Evolutionary conservation across 1,139 yeast species (phyloP).

Genomic region (Blastobotrys serpentis): DNA sequence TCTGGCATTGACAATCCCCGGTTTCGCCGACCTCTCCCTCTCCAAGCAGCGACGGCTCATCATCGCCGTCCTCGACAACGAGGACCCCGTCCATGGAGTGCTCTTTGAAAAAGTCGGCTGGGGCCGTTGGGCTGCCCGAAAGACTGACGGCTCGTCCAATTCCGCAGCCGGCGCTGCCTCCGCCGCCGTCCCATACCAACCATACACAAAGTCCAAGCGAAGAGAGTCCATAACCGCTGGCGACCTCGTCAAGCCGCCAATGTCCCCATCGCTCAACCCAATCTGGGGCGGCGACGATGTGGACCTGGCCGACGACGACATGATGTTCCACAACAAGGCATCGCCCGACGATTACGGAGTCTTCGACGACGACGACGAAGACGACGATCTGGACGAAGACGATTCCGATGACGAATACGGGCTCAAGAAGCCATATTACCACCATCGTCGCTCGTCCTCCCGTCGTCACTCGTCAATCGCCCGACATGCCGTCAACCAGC

Average conservation of each 20-base stretch:
- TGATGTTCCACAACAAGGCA: slow-evolving; percentile 33
- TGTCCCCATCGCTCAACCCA: slow-evolving; percentile 26
- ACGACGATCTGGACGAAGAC: slow-evolving; percentile 38
- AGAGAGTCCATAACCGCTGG: slow-evolving; percentile 55
- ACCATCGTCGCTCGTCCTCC: slow-evolving; percentile 34
- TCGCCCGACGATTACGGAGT: slow-evolving; percentile 9
- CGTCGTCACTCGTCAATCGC: slow-evolving; percentile 15
- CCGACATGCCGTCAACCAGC: slow-evolving; percentile 10
- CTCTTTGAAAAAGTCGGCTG: slow-evolving; percentile 93
- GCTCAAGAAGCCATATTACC: slow-evolving; percentile 9
- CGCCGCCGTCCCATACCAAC: slow-evolving; percentile 23
- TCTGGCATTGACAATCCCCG: slow-evolving; percentile 69
- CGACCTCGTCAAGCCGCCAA: slow-evolving; percentile 26
- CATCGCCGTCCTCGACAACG: slow-evolving; percentile 80
- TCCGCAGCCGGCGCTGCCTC: slow-evolving; percentile 14
- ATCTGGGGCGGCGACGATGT: slow-evolving; percentile 51
- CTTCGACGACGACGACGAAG: slow-evolving; percentile 22
- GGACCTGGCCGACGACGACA: slow-evolving; percentile 40
- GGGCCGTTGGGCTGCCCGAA: slow-evolving; percentile 95
- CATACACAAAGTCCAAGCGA: slow-evolving; percentile 23
- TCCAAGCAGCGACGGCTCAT: slow-evolving; percentile 89
- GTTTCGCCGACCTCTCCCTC: slow-evolving; percentile 74
- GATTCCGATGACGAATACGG: slow-evolving; percentile 25
- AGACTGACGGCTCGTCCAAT: slow-evolving; percentile 39
- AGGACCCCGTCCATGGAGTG: slow-evolving; percentile 55